Evolutionary conservation across 2,329 filamentous ascomycete genomes (phyloP), one percentile per base, ranked within the genome.

Genomic region (Colletotrichum karsti): DNA sequence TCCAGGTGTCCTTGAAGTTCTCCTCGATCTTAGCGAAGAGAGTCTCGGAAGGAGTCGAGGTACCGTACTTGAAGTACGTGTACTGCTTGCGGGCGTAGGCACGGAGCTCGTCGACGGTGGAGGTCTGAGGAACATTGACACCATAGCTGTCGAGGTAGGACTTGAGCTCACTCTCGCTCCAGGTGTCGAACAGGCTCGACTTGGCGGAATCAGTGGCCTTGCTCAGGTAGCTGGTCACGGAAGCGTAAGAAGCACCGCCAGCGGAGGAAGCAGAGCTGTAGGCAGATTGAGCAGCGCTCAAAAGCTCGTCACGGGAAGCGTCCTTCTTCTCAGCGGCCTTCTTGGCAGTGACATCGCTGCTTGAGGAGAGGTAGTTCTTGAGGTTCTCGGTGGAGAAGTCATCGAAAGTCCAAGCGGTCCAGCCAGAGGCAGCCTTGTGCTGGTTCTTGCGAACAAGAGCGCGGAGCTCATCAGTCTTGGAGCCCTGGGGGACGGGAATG

Each of bases 111-210:
- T 95, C 91, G 63, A 90, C 73, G 64, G 83, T 91, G 18, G 89
- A 90, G 6, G 90, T 90, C 77, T 93, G 91, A 46, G 90, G 91
- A 42, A 87, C 84, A 5, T 84, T 79, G 42, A 95, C 82, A 39
- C 93, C 93, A 71, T 94, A 95, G 69, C 89, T 92, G 76, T 95
- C 93, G 7, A 95, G 87, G 75, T 95, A 95, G 1, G 88, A 82
- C 84, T 95, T 95, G 69, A 96, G 83, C 26, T 95, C 92, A 50
- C 86, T 87, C 73, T 89, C 86, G 63, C 86, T 92, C 93, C 93
- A 95, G 1, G 88, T 88, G 58, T 94, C 89, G 71, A 95, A 95
- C 1, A 87, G 83, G 24, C 80, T 84, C 53, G 89, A 83, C 82
- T 93, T 94, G 53, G 85, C 91, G 9, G 87, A 76, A 63, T 87